A percentile compares a stretch with the other conserved stretches of the same genome.
These are phyloP conservation scores for Coemansia sp. DNA, from an alignment of 192 early-diverging fungal genomes.

Conservation along the genomic window DNA sequence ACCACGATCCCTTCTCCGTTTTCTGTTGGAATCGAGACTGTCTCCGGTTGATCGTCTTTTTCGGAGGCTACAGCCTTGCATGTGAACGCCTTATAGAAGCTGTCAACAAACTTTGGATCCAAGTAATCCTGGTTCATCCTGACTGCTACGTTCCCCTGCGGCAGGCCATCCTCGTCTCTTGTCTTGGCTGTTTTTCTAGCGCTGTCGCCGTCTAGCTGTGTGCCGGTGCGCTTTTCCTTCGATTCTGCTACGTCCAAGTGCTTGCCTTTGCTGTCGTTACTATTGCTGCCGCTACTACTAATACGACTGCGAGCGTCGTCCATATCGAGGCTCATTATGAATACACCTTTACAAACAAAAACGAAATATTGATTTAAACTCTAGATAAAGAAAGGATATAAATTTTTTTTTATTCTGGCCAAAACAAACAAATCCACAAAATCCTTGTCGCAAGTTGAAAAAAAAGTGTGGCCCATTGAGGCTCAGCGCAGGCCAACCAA, in stretches of 20 bases:
- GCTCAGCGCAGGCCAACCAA: not conserved
- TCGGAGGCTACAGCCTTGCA: not conserved
- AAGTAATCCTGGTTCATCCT: slow-evolving; percentile 28
- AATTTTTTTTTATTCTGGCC: too few species aligned
- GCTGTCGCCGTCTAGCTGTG: not conserved
- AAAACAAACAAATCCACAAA: not conserved
- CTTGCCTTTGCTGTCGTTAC: not conserved
- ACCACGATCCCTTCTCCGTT: slow-evolving; percentile 22
- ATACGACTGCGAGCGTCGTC: too few species aligned
- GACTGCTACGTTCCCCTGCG: not conserved
- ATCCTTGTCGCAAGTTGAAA: not conserved
- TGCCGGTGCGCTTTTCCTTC: slow-evolving; percentile 31
- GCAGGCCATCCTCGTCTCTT: not conserved
- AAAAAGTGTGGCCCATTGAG: not conserved
- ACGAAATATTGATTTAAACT: too few species aligned
- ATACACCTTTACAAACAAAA: too few species aligned
- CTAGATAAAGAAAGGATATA: too few species aligned
- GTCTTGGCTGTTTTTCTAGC: not conserved
- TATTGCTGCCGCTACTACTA: not conserved
- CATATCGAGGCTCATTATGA: too few species aligned
- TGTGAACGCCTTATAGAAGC: slow-evolving; percentile 30
- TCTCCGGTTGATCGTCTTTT: not conserved
- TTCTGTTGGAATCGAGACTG: not conserved
- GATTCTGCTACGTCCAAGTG: not conserved
- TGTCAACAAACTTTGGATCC: slow-evolving; percentile 18